phyloP scores from a whole-genome alignment of 2,329 filamentous ascomycete species.

The Lasiodiplodia sp. region DNA sequence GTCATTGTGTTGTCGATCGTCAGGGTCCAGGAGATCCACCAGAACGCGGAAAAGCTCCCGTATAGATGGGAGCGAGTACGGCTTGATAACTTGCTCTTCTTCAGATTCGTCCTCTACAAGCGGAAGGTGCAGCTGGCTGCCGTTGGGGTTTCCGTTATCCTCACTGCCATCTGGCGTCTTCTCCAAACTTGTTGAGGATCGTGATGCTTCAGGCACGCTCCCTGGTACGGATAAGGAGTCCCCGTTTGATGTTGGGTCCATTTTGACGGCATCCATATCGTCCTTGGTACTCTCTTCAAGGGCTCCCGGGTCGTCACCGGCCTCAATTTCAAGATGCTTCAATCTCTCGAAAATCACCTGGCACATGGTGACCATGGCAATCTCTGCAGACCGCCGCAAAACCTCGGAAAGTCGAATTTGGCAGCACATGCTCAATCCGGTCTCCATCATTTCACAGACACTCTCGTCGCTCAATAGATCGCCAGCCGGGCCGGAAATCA shows the following conservation, averaged over 20 bases:
- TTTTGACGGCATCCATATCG: constrained; percentile 79
- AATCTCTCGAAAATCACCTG: constrained; percentile 96
- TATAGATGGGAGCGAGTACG: constrained; percentile 94
- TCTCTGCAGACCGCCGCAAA: constrained; percentile 88
- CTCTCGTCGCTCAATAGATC: constrained; percentile 96
- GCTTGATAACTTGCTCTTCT: constrained; percentile 68
- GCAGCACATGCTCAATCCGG: constrained; percentile 95
- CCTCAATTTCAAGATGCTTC: constrained; percentile 83
- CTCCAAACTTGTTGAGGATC: constrained; percentile 43
- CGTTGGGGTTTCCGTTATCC: constrained; percentile 47
- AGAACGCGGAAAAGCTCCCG: constrained; percentile 92
- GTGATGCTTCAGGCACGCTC: constrained; percentile 45
- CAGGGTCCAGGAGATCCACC: constrained; percentile 91
- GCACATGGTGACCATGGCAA: constrained; percentile 98
- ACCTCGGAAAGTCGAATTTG: constrained; percentile 91
- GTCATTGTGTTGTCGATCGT: constrained; percentile 91
- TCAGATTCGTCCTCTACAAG: constrained; percentile 50
- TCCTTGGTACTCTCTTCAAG: constrained; percentile 72
- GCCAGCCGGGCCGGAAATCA: constrained; percentile 92
- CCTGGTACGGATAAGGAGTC: constrained; percentile 55
- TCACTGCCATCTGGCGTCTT: constrained; percentile 46
- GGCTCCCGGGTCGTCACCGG: constrained; percentile 70
- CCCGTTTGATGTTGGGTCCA: constrained; percentile 78
- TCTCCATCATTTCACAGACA: constrained; percentile 99
- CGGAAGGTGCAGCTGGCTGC: constrained; percentile 53